A percentile compares a stretch with the other conserved stretches of the same genome.
Conservation (phyloP, 306 rosid genomes). For the Lagenaria siceraria region DNA sequence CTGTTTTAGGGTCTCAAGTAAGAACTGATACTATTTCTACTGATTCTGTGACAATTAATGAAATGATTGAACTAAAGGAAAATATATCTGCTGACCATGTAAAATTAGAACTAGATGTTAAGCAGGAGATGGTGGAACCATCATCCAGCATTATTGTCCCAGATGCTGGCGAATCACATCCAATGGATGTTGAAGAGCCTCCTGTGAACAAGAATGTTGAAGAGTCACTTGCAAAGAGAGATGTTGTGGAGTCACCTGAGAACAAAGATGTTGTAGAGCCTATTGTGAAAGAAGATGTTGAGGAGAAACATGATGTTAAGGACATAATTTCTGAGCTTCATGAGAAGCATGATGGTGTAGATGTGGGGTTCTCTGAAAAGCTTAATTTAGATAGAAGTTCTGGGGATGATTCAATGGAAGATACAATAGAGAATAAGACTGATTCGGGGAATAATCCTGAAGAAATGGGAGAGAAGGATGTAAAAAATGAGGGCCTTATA, state of each 20-base stretch:
- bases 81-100: constrained; percentile 97
- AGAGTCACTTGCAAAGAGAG: neutral
- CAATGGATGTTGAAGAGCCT: constrained; percentile 58
- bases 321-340: constrained; percentile 33
- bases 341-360: constrained; percentile 40
- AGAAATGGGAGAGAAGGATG: constrained; percentile 34
- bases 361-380: constrained; percentile 75
- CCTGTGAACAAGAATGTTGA: constrained; percentile 21
- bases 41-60: constrained; percentile 98
- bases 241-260: constrained; percentile 1
- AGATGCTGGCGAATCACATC: constrained; percentile 63
- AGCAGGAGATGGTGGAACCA: constrained; percentile 97
- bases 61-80: constrained; percentile 98
- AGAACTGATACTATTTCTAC: constrained; percentile 97
- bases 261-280: constrained; percentile 1
- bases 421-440: constrained; percentile 65
- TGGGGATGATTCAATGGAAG: constrained; percentile 99
- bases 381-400: constrained; percentile 94
- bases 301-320: constrained; percentile 26
- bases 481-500: constrained; percentile 33
- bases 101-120: constrained; percentile 94
- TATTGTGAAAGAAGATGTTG: constrained; percentile 18
- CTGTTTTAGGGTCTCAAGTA: constrained; percentile 88
- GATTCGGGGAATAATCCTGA: constrained; percentile 56
- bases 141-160: constrained; percentile 67